Conservation (phyloP, 2,329 filamentous ascomycete species). For the Phialemoniopsis sp. region DNA sequence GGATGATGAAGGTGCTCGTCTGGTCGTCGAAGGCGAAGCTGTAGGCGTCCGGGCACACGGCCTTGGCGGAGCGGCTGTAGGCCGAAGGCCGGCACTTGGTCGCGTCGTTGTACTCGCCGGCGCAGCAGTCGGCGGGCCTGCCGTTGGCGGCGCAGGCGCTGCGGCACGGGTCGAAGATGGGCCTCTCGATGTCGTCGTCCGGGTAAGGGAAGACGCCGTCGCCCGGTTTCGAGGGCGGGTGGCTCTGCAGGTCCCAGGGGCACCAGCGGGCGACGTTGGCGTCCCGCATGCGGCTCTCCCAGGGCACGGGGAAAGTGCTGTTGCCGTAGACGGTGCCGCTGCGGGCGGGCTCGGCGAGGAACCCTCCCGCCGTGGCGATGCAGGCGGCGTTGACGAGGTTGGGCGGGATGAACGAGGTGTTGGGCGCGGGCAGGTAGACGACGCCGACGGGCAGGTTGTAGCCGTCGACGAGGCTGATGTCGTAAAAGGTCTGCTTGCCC, state of each 20-base stretch:
- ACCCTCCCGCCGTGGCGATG: constrained; percentile 61
- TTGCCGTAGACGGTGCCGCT: constrained; percentile 60
- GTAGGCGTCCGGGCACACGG: constrained; percentile 79
- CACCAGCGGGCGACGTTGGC: constrained; percentile 65
- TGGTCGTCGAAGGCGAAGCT: constrained; percentile 66
- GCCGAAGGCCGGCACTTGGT: constrained; percentile 60
- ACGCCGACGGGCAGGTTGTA: constrained; percentile 74
- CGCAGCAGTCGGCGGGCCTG: constrained; percentile 68
- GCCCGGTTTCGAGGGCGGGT: constrained; percentile 64
- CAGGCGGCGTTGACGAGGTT: constrained; percentile 75
- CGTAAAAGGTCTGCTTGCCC: constrained; percentile 68
- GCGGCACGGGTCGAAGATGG: constrained; percentile 72
- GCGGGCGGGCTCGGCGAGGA: constrained; percentile 47
- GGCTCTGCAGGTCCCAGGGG: constrained; percentile 71
- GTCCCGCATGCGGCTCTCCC: constrained; percentile 56
- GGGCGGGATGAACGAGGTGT: constrained; percentile 64
- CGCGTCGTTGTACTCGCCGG: constrained; percentile 61
- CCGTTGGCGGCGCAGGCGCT: constrained; percentile 71
- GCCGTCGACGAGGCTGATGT: constrained; percentile 80
- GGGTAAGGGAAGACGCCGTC: constrained; percentile 78
- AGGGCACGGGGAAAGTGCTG: constrained; percentile 60
- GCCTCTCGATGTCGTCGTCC: constrained; percentile 67
- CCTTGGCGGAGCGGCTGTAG: constrained; percentile 68
- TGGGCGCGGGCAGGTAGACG: constrained; percentile 55
- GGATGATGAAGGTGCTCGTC: constrained; percentile 57